Base-by-base conservation (phyloP, 768 basidiomycete genomes). In the Suillus luteus region DNA sequence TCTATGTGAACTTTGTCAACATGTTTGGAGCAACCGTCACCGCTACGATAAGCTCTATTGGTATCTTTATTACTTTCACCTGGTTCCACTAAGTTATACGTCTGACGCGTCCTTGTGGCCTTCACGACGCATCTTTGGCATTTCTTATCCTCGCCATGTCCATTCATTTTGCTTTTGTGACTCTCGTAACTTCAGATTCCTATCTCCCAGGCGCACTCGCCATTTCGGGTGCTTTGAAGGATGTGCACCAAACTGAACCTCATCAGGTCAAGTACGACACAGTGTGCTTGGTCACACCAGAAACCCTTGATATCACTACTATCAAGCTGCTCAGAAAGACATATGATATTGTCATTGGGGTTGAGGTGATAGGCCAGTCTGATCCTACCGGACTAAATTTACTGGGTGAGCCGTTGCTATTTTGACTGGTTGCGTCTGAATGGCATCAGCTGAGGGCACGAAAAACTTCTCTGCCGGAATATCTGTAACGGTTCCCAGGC, bases 181-280 rank as follows among this genome's bases (percentile, higher is more conserved):
- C 96, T 48, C 90, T 99, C 68, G 79, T 99, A 71, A 95, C 96
- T 62, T 93, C 95, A 38, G 91, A 96, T 73, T 81, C 83, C 33
- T 99, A 99, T 79, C 88, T 99, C 60, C 93, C 94, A 40, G 97
- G 97, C 61, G 95, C 92, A 40, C 88, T 99, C 68, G 85, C 91
- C 64, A 82, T 95, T 71, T 91, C 86, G 38, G 92, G 91, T 61
- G 92, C 96, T 17, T 84, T 99, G 68, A 85, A 85, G 62, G 92
- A 95, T 65, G 73, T 93, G 48, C 95, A 96, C 71, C 64, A 57
- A 31, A 14, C 44, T 59, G 63, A 69, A 17, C 82, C 85, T 19
- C 76, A 78, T 9, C 77, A 86, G 27, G 73, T 80, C 52, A 75
- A 84, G 35, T 84, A 88, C 63, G 82, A 88, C 57, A 92, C 91